Evolutionary conservation across 495 filamentous ascomycete species (phyloP).

Genomic region (Physcia stellaris): DNA sequence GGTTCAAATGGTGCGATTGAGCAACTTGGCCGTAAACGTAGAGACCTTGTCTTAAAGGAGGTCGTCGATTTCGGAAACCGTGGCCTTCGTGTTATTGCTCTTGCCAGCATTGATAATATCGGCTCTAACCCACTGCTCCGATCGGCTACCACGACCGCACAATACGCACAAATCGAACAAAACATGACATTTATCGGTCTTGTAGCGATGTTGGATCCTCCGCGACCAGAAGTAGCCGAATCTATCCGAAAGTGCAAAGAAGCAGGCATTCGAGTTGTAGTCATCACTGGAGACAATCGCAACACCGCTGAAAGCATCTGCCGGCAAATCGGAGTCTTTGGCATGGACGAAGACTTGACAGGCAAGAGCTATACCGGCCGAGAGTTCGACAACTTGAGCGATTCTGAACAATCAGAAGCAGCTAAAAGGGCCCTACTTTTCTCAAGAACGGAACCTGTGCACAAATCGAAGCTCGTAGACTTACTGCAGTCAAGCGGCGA

Average conservation of each 20-base stretch:
- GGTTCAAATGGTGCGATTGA: slow-evolving; percentile 66
- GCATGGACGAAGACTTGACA: slow-evolving; percentile 60
- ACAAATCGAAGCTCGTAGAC: slow-evolving; percentile 95
- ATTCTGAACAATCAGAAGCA: slow-evolving; percentile 64
- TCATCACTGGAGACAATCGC: slow-evolving; percentile 96
- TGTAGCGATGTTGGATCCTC: slow-evolving; percentile 94
- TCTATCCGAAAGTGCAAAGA: slow-evolving; percentile 81
- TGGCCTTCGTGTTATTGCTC: slow-evolving; percentile 87
- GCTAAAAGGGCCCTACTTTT: slow-evolving; percentile 82
- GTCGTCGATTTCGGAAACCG: slow-evolving; percentile 80
- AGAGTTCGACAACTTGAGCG: slow-evolving; percentile 78
- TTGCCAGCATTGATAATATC: slow-evolving; percentile 68
- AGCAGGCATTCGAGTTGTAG: slow-evolving; percentile 91
- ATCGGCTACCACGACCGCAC: slow-evolving; percentile 63
- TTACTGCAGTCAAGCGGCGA: slow-evolving; percentile 85
- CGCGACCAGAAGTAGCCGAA: slow-evolving; percentile 78
- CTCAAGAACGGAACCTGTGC: slow-evolving; percentile 88
- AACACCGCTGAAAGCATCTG: slow-evolving; percentile 97
- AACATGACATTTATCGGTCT: slow-evolving; percentile 88
- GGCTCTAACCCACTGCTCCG: slow-evolving; percentile 52
- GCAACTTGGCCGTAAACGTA: slow-evolving; percentile 49
- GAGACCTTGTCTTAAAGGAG: slow-evolving; percentile 55
- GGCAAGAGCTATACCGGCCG: slow-evolving; percentile 93
- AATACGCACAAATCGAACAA: slow-evolving; percentile 81
- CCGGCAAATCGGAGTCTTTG: slow-evolving; percentile 91